Evolutionary conservation across 768 basidiomycete species (phyloP).

Genomic region (Crassisporium funariophilum): DNA sequence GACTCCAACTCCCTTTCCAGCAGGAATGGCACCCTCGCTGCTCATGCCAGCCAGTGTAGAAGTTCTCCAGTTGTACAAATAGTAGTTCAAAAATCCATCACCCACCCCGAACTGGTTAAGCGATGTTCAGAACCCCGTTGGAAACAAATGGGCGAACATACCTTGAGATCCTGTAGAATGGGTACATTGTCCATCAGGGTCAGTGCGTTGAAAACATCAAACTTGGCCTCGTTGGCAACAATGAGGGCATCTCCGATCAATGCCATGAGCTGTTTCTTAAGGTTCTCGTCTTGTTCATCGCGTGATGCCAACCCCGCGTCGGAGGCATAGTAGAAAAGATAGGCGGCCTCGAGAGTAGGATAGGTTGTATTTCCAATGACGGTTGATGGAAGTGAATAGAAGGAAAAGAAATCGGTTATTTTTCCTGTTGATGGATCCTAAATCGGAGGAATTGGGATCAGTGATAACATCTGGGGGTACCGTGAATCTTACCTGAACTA

Average conservation of each 20-base stretch:
- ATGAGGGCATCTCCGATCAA: constrained; percentile 82
- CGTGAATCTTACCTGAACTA: constrained; percentile 80
- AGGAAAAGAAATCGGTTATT: constrained; percentile 96
- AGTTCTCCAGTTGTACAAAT: constrained; percentile 95
- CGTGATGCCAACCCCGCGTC: constrained; percentile 66
- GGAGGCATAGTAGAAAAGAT: constrained; percentile 94
- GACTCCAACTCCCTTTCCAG: constrained; percentile 85
- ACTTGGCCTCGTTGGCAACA: constrained; percentile 79
- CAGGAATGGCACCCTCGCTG: constrained; percentile 47
- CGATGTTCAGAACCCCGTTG: constrained; percentile 5
- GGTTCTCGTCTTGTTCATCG: constrained; percentile 57
- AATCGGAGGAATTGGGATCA: not conserved
- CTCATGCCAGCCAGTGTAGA: constrained; percentile 73
- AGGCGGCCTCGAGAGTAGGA: constrained; percentile 84
- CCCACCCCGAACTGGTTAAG: constrained; percentile 83
- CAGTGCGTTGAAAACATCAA: constrained; percentile 96
- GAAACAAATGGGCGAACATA: constrained; percentile 30
- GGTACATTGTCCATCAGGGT: constrained; percentile 92
- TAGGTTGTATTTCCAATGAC: constrained; percentile 80
- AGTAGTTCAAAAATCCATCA: constrained; percentile 90
- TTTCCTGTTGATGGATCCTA: constrained; percentile 81
- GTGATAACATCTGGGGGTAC: too few species aligned
- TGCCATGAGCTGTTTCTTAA: constrained; percentile 70
- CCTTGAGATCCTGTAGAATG: constrained; percentile 85
- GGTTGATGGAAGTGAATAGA: constrained; percentile 95